Evolutionary conservation across 192 early-diverging fungal species (phyloP), one percentile per base, ranked within the genome.

Genomic region (Mortierella hygrophila): DNA sequence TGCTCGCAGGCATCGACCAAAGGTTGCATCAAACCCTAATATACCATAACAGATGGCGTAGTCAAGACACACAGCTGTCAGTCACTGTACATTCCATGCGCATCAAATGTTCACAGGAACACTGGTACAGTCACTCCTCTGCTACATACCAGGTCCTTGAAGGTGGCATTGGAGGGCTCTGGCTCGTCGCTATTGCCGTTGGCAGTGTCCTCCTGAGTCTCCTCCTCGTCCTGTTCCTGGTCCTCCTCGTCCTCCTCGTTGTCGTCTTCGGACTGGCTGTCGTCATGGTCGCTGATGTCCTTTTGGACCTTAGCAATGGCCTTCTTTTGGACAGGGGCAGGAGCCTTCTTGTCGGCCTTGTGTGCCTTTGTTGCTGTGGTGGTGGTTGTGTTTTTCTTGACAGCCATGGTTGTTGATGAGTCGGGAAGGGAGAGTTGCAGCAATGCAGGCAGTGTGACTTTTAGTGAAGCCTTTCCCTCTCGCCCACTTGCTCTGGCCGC

Each of bases 1-100:
- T 96, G 96, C 32, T 94, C 93, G 88, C 97, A 98, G 29, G 97
- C 96, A 74, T 97, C 95, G 87, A 95, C 94, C 38, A 99, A 90
- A 88, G 96, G 93, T 76, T 94, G 91, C 83, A 96, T 94, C n/a
- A 99, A 89, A 8, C 98, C 98, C 94, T 93, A 72, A 63, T 41
- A 38, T 74, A 20, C 37, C 54, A 82, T 35, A 32, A 82, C 47
- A 42, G 42, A 63, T 60, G 9, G n/a, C 54, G 54, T 68, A 70
- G 49, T 7, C 9, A 52, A 8, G 16, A 18, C 29, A 21, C 38
- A 6, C 38, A 40, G 4, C 23, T 2, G 40, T 72, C 1, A n/a
- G 42, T 54, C 29, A n/a, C n/a, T 46, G 49, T 13, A 16, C 29
- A 32, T n/a, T 26, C 11, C 60, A 10, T 8, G 5, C 9, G 38